Conservation (phyloP, 2,329 filamentous ascomycete species). For the Moelleriella libera region DNA sequence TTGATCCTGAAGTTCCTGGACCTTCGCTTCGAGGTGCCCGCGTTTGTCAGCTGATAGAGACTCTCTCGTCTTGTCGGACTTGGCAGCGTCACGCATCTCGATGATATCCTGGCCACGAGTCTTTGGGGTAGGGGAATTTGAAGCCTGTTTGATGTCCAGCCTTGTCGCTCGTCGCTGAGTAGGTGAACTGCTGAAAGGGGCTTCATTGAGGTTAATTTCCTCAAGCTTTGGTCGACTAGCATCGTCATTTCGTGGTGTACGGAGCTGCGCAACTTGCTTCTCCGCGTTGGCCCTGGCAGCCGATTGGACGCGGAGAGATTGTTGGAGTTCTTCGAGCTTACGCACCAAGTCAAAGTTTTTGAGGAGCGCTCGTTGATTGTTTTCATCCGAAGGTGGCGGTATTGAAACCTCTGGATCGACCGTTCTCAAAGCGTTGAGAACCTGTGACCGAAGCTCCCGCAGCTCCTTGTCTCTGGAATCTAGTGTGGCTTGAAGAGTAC, state of each 20-base stretch:
- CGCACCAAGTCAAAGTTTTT: constrained; percentile 73
- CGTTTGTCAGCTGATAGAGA: constrained; percentile 72
- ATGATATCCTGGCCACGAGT: constrained; percentile 51
- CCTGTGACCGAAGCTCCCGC: constrained; percentile 62
- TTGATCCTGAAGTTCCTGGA: constrained; percentile 88
- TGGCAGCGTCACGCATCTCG: constrained; percentile 55
- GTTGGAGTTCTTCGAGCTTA: constrained; percentile 78
- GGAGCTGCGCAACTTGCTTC: constrained; percentile 63
- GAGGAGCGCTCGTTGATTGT: constrained; percentile 51
- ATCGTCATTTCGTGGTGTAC: constrained; percentile 58
- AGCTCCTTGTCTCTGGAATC: constrained; percentile 73
- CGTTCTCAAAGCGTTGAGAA: constrained; percentile 70
- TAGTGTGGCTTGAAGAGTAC: constrained; percentile 64
- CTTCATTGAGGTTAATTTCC: constrained; percentile 76
- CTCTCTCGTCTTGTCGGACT: constrained; percentile 73
- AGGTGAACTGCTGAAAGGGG: constrained; percentile 59
- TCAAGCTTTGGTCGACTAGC: constrained; percentile 64
- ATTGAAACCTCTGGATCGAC: constrained; percentile 65
- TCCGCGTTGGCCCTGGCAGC: constrained; percentile 75
- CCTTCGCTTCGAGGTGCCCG: constrained; percentile 80
- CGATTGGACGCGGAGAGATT: constrained; percentile 70
- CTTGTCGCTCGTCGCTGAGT: constrained; percentile 50
- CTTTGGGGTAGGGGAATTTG: constrained; percentile 65
- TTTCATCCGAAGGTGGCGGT: constrained; percentile 42
- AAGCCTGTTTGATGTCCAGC: constrained; percentile 43